These are phyloP conservation scores for Porphyrellus cyaneotinctus DNA, from an alignment of 768 basidiomycete genomes.

Conservation along the genomic window DNA sequence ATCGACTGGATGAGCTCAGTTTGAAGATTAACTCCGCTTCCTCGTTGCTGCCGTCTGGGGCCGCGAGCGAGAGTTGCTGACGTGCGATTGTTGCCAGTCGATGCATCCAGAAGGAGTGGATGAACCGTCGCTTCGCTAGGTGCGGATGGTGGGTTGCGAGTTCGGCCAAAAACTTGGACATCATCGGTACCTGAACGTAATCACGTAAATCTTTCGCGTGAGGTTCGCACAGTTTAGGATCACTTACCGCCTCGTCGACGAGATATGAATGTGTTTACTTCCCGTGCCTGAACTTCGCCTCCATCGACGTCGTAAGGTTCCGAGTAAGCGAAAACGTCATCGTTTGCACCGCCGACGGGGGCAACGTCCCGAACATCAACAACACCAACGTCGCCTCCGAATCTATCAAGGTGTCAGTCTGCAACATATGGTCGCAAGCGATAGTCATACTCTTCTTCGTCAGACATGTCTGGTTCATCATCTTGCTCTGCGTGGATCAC, in stretches of 20 bases:
- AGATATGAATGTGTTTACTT: slow-evolving; percentile 40
- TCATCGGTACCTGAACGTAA: slow-evolving; percentile 45
- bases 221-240: background rate
- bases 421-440: background rate
- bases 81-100: slow-evolving; percentile 41
- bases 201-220: background rate
- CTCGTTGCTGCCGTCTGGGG: slow-evolving; percentile 54
- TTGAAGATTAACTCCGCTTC: slow-evolving; percentile 43
- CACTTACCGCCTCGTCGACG: slow-evolving; percentile 45
- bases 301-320: slow-evolving; percentile 49
- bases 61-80: slow-evolving; percentile 44
- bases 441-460: slow-evolving; percentile 58
- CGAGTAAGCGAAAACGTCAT: slow-evolving; percentile 53
- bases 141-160: slow-evolving; percentile 46
- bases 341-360: slow-evolving; percentile 31
- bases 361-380: slow-evolving; percentile 34
- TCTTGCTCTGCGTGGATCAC: slow-evolving; percentile 62
- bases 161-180: slow-evolving; percentile 59
- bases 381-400: slow-evolving; percentile 38
- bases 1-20: slow-evolving; percentile 70
- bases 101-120: slow-evolving; percentile 72
- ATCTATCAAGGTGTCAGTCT: slow-evolving; percentile 31
- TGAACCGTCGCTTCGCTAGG: slow-evolving; percentile 74
- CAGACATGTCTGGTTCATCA: slow-evolving; percentile 60
- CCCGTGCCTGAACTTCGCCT: slow-evolving; percentile 41